Base-by-base conservation (phyloP, 257 asterid species). In the Prunella vulgaris region DNA sequence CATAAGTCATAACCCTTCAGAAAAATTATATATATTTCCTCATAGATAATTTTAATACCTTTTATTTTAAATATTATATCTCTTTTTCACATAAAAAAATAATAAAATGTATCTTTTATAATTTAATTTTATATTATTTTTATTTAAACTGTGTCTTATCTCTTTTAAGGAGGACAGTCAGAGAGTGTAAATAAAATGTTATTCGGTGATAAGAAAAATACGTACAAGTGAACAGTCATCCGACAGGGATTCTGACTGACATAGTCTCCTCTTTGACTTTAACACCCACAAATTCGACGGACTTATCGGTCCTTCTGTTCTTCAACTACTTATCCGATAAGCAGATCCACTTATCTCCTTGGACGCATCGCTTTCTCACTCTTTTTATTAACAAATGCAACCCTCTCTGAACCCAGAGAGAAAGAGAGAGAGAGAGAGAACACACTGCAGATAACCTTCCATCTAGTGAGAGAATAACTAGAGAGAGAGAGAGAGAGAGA, bases 281-380 rank as follows among this genome's bases (percentile, higher is more conserved):
- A 7, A 10, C 2, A 7, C 42, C 42, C 42, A 2, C 0, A 7
- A 7, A 37, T 1, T 8, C 42, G 8, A 1, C 10, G 3, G 7
- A 4, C 51, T 42, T 42, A 42, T 42, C 15, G 0, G n/a, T 8
- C 12, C 42, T 1, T 35, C 42, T 4, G 0, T 1, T 9, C 2
- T 32, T 35, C 10, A 35, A 10, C 51, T 2, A 42, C 51, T 13
- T 42, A 42, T 42, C 18, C 0, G 51, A 42, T 42, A 42, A 42
- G 51, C 51, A 42, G 17, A 1, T 7, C 2, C 51, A 0, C 79
- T 49, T 74, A 74, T 78, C 83, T 1, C 44, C 20, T 49, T 25
- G 62, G 51, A 15, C 60, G 46, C 63, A 76, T 73, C 72, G 46
- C 40, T 67, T 62, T 67, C 75, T 53, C 59, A 0, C 44, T 32